Percentiles rank a stretch among this genome's conserved stretches.
Evolutionary conservation across 129 eudicot species (phyloP).

Genomic region (Flaveria brownii): DNA sequence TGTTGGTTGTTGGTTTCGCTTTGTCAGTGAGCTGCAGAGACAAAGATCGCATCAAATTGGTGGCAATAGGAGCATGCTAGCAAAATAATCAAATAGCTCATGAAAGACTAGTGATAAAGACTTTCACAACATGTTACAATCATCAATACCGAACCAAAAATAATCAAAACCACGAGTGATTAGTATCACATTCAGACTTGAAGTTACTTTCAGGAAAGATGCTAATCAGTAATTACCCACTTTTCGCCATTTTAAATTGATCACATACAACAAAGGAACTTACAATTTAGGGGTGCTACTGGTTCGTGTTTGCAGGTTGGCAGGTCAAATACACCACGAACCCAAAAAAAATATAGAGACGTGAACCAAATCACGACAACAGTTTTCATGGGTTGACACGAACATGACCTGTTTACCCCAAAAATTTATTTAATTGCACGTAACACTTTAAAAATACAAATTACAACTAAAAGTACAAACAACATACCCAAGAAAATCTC

Average conservation of each 20-base stretch:
- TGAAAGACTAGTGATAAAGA: background rate
- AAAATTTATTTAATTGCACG: background rate
- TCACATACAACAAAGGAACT: background rate
- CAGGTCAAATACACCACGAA: background rate
- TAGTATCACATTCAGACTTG: background rate
- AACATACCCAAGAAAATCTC: too few species aligned
- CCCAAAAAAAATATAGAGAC: background rate
- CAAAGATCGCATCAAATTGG: background rate
- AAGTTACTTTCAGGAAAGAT: background rate
- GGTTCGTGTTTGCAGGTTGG: background rate
- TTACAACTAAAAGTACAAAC: background rate
- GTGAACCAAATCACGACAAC: background rate
- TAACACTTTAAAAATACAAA: background rate
- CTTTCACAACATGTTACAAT: background rate
- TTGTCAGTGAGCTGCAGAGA: slow-evolving; percentile 57
- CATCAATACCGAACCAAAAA: background rate
- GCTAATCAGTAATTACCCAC: too few species aligned
- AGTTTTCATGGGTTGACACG: background rate
- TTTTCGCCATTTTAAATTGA: background rate
- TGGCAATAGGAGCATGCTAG: background rate
- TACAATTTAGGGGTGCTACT: background rate
- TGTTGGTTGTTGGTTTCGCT: slow-evolving; percentile 28
- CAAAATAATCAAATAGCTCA: background rate
- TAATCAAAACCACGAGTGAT: background rate
- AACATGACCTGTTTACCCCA: background rate